These are phyloP conservation scores for Primulina tabacum DNA, from an alignment of 257 asterid species.

Conservation along the genomic window DNA sequence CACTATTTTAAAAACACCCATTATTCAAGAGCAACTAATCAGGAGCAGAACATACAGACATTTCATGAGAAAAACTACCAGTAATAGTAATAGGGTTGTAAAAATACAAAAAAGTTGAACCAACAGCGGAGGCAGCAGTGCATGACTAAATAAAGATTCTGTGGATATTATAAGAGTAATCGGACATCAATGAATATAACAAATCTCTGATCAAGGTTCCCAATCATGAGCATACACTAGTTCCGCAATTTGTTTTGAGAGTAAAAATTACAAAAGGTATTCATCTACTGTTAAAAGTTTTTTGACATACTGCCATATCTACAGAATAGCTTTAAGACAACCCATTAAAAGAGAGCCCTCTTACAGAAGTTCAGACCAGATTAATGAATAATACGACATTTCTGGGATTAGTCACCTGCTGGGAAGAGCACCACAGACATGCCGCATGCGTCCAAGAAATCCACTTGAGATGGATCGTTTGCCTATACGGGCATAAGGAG, in stretches of 20 bases:
- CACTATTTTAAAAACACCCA: neutral
- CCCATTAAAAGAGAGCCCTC: conserved; percentile 5
- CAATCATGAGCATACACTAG: neutral
- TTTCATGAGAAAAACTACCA: neutral
- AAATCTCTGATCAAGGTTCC: conserved; percentile 16
- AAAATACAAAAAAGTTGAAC: neutral
- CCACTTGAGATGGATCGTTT: conserved; percentile 64
- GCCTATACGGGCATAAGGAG: conserved; percentile 89
- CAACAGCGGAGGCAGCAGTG: too few species aligned
- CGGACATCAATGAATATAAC: neutral
- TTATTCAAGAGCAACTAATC: neutral
- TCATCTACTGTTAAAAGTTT: neutral
- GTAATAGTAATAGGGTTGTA: neutral
- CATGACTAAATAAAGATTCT: too few species aligned
- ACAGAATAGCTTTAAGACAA: neutral
- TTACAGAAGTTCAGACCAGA: neutral
- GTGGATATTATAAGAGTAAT: conserved; percentile 6
- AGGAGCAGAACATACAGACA: neutral
- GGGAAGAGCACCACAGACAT: conserved; percentile 69
- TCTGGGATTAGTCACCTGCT: conserved; percentile 56
- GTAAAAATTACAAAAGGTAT: neutral
- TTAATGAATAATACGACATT: neutral
- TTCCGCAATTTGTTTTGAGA: conserved; percentile 7
- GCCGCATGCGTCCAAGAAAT: conserved; percentile 51
- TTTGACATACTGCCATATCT: neutral